A percentile compares a stretch with the other conserved stretches of the same genome.
phyloP scores from a whole-genome alignment of 768 basidiomycete genomes.

The Boletus sp. region DNA sequence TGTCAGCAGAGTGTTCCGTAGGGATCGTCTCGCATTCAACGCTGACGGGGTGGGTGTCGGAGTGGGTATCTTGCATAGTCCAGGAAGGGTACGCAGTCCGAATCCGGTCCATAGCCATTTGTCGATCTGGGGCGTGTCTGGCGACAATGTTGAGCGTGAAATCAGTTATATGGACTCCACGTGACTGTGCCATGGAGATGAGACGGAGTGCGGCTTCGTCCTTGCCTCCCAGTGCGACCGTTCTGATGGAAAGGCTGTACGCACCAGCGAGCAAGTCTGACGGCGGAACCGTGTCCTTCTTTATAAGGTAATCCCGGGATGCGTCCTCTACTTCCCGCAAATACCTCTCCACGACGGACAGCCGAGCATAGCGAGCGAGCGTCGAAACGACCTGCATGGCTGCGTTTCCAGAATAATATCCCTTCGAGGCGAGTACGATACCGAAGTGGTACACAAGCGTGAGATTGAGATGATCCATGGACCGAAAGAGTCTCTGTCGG shows the following conservation, averaged over 20 bases:
- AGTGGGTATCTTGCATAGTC: neutral
- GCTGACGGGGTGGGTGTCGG: neutral
- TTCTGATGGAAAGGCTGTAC: conserved; percentile 43
- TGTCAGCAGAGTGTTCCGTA: conserved; percentile 1
- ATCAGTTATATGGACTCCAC: conserved; percentile 31
- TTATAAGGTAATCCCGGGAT: conserved; percentile 10
- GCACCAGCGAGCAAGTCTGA: conserved; percentile 9
- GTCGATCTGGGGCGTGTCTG: conserved; percentile 16
- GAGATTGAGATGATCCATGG: conserved; percentile 30
- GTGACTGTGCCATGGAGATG: conserved; percentile 36
- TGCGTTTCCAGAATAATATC: conserved; percentile 32
- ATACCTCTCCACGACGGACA: conserved; percentile 37
- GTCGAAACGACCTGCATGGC: conserved; percentile 33
- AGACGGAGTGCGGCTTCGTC: conserved; percentile 44
- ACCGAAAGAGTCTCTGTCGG: conserved; percentile 34
- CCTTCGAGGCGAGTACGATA: conserved; percentile 46
- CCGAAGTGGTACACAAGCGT: conserved; percentile 43
- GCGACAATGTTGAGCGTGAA: conserved; percentile 39
- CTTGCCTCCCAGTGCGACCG: conserved; percentile 39
- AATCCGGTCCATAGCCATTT: conserved; percentile 8
- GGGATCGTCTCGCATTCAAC: neutral
- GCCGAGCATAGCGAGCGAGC: conserved; percentile 44
- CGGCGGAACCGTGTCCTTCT: conserved; percentile 2
- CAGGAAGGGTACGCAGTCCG: conserved; percentile 12
- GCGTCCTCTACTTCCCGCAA: conserved; percentile 31